A percentile compares a stretch with the other conserved stretches of the same genome.
Evolutionary conservation across 2,329 filamentous ascomycete genomes (phyloP).

Genomic region (Epichloe sylvatica): DNA sequence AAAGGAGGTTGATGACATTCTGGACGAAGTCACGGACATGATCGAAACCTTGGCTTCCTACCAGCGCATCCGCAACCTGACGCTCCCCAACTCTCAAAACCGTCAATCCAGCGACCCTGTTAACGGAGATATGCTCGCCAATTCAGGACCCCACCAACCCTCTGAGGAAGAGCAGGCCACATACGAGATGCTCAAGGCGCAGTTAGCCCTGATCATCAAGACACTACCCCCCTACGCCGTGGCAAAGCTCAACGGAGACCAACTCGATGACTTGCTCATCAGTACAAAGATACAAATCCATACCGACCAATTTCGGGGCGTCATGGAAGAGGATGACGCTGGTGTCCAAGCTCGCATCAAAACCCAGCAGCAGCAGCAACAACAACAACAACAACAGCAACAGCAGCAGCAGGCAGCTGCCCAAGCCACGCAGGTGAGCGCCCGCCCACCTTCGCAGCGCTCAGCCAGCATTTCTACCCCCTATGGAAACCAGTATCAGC

Average conservation of each 20-base stretch:
- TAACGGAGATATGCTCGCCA: slow-evolving; percentile 52
- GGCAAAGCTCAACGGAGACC: slow-evolving; percentile 72
- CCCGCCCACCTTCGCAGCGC: slow-evolving; percentile 21
- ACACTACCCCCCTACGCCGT: slow-evolving; percentile 73
- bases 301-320: slow-evolving; percentile 58
- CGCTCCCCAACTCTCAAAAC: slow-evolving; percentile 49
- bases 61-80: slow-evolving; percentile 64
- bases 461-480: slow-evolving; percentile 25
- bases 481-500: slow-evolving; percentile 30
- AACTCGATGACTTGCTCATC: slow-evolving; percentile 69
- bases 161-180: slow-evolving; percentile 45
- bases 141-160: slow-evolving; percentile 53
- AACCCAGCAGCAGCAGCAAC: slow-evolving; percentile 22
- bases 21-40: slow-evolving; percentile 60
- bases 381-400: slow-evolving; percentile 1
- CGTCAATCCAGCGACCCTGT: slow-evolving; percentile 48
- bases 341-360: slow-evolving; percentile 37
- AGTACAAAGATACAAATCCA: slow-evolving; percentile 65
- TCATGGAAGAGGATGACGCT: slow-evolving; percentile 71
- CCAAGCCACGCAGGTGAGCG: slow-evolving; percentile 16
- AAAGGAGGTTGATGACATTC: slow-evolving; percentile 54
- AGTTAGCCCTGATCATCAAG: slow-evolving; percentile 59
- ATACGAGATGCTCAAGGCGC: slow-evolving; percentile 63
- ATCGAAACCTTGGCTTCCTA: slow-evolving; percentile 65
- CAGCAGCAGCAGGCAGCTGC: slow-evolving; percentile 2